A percentile compares a stretch with the other conserved stretches of the same genome.
These are phyloP conservation scores for Postia placenta DNA, from an alignment of 768 basidiomycete species.

Conservation along the genomic window DNA sequence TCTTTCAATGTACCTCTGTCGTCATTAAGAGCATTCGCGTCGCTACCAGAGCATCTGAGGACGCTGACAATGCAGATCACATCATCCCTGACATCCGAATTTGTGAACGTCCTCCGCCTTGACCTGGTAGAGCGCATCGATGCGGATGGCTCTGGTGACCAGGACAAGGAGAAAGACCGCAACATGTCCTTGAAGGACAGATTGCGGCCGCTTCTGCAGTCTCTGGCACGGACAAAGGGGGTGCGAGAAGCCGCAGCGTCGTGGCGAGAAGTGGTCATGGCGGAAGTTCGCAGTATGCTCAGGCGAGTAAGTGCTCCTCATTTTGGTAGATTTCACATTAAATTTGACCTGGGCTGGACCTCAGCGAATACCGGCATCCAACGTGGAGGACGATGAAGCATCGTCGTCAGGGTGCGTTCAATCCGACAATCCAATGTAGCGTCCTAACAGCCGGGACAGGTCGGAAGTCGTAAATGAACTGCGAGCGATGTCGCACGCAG, in stretches of 20 bases:
- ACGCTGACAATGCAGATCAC: conserved; percentile 71
- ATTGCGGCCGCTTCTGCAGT: conserved; percentile 66
- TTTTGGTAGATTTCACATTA: too few relatives aligned
- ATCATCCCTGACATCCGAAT: conserved; percentile 66
- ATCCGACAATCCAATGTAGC: neutral
- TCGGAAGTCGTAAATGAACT: conserved; percentile 48
- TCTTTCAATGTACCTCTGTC: conserved; percentile 49
- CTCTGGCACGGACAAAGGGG: conserved; percentile 69
- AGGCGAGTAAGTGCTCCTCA: conserved; percentile 44
- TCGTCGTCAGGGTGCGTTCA: neutral
- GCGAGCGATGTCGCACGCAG: conserved; percentile 58
- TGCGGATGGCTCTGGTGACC: conserved; percentile 11
- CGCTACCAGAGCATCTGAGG: conserved; percentile 70
- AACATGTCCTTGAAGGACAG: conserved; percentile 53
- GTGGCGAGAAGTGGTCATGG: conserved; percentile 66
- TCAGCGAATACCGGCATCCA: conserved; percentile 62
- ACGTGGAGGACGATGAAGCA: conserved; percentile 44
- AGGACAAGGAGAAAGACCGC: conserved; percentile 17
- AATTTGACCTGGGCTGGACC: too few relatives aligned
- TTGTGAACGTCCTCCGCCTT: conserved; percentile 61
- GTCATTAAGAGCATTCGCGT: conserved; percentile 63
- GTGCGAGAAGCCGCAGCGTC: conserved; percentile 59
- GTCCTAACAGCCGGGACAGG: too few relatives aligned
- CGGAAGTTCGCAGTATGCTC: conserved; percentile 50
- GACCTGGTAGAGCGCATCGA: conserved; percentile 56